These are phyloP conservation scores for Eucalyptus cloeziana DNA, from an alignment of 345 rosid species.

Conservation along the genomic window DNA sequence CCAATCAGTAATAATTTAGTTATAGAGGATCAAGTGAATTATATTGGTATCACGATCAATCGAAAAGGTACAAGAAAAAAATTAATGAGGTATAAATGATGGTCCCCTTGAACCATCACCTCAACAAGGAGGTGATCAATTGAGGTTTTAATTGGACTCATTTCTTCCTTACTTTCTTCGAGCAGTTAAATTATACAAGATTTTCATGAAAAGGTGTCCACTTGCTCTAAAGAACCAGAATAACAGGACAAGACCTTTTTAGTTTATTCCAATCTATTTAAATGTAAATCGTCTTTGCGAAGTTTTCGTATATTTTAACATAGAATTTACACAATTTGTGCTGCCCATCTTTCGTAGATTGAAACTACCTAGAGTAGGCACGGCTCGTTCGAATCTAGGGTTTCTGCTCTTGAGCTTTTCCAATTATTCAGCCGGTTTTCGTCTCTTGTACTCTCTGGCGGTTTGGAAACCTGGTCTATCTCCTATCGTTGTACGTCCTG, in stretches of 20 bases:
- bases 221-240: neutral
- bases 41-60: neutral
- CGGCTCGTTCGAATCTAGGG: neutral
- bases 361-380: neutral
- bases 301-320: neutral
- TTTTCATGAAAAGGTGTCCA: neutral
- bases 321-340: neutral
- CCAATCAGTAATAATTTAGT: neutral
- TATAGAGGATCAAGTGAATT: neutral
- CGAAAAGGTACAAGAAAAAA: neutral
- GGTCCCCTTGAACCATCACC: neutral
- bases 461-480: neutral
- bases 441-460: neutral
- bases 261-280: neutral
- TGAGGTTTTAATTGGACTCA: neutral
- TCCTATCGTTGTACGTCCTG: neutral
- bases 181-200: neutral
- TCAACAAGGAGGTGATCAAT: neutral
- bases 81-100: neutral
- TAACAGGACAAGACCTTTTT: neutral
- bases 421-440: neutral
- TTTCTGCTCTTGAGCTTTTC: neutral
- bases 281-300: neutral
- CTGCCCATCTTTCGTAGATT: neutral
- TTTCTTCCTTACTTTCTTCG: neutral